A percentile compares a stretch with the other conserved stretches of the same genome.
Evolutionary conservation across 2,329 filamentous ascomycete genomes (phyloP).

Genomic region (Ophiostoma sp.): DNA sequence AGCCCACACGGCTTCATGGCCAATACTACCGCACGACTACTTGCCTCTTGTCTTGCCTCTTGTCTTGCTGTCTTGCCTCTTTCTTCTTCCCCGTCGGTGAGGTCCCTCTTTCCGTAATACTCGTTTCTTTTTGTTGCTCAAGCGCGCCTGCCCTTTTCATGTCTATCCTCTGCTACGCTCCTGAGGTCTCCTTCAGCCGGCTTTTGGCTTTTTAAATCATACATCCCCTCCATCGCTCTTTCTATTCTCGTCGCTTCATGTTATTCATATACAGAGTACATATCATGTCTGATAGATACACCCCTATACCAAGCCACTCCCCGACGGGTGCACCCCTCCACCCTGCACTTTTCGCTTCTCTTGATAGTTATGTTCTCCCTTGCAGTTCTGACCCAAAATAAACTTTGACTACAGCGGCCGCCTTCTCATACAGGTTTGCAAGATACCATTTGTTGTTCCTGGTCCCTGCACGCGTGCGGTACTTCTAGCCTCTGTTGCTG

Average conservation of each 20-base stretch:
- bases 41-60: background rate
- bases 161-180: background rate
- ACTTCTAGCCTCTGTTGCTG: background rate
- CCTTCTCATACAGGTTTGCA: background rate
- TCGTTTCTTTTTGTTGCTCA: background rate
- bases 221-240: background rate
- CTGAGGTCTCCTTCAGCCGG: background rate
- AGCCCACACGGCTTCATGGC: background rate
- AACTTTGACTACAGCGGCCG: background rate
- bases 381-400: background rate
- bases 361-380: background rate
- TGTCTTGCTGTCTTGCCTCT: background rate
- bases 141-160: background rate
- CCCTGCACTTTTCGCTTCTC: background rate
- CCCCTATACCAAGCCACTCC: background rate
- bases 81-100: background rate
- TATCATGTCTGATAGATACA: background rate
- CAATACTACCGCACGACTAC: background rate
- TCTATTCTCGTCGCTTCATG: background rate
- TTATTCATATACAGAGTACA: background rate
- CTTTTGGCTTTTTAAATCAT: background rate
- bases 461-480: slow-evolving; percentile 2
- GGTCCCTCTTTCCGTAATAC: background rate
- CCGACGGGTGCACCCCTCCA: background rate
- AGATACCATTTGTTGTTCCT: background rate